Evolutionary conservation across 441 rosid species (phyloP), one percentile per base, ranked within the genome.

Genomic region (Adansonia madagascariensis): DNA sequence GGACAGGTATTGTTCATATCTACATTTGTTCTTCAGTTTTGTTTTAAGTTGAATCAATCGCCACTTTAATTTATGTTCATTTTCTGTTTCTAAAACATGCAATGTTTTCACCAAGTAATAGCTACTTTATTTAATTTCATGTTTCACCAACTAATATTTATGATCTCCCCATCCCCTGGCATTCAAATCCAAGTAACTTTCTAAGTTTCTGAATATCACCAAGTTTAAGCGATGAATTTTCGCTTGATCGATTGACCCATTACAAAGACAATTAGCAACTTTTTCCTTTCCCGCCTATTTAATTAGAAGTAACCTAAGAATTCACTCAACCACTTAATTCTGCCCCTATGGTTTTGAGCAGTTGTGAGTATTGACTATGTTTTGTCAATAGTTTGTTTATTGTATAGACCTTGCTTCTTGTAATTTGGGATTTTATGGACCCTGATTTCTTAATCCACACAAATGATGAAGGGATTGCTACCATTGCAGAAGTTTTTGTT

Each of bases 1-100:
- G 98, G 99, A 72, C 97, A 91, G 98, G 99, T 93, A 84, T 47
- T 43, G 1, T 57, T n/a, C 55, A 43, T 44, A 7, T 12, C 14
- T 22, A 11, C 8, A 35, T 66, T 49, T 27, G 7, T 31, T 61
- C 20, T 3, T 27, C 11, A 15, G 4, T n/a, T 44, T 62, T 47
- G 2, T 47, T 47, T 68, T 22, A 35, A 6, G 53, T 44, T 44
- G 17, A 44, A 44, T 18, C 53, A 44, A 18, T 44, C 10, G n/a
- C 31, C 6, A 2, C 55, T 67, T 43, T 3, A 66, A 43, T 44
- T 44, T 18, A 66, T 67, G 71, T 18, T 46, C 11, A 46, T 67
- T 27, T 66, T 66, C 31, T 67, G n/a, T 5, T 18, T 44, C 20
- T 8, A 8, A 35, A 35, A 31, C 6, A 5, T 62, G 66, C 18